Evolutionary conservation across 371 early-diverging fungal species (phyloP), one percentile per base, ranked within the genome.

Genomic region (Mucor indicus): DNA sequence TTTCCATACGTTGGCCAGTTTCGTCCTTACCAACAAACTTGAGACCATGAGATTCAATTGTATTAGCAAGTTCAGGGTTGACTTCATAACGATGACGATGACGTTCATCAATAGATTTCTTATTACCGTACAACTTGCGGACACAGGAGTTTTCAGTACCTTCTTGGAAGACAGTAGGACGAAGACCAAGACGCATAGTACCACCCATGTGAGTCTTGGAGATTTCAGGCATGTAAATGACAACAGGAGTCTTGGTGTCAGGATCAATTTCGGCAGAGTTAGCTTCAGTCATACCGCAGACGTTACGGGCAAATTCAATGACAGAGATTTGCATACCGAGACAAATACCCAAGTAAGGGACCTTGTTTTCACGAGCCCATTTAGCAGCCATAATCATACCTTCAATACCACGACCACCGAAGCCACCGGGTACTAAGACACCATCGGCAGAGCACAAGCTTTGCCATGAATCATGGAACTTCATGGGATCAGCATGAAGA

Each of bases 51-150:
- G 63, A 56, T 75, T 99, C 98, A 8, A 99, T 66, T 44, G 73
- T 65, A 13, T 61, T 50, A 10, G 93, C 86, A 55, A 81, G 79
- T 40, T 87, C 81, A 8, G 93, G 93, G 77, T 96, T 99, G 51
- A 99, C 90, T 78, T 98, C 99, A 72, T 98, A 99, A 44, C 99
- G 85, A 64, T 99, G 99, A 60, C 99, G 92, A 66, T 98, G 98
- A 57, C 99, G 91, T 79, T 99, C 99, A 62, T 84, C 72, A 27
- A 95, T 84, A 10, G 68, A 62, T 10, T 69, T 48, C 22, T 58
- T 75, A 42, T 71, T 69, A 6, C 81, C 84, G 62, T 98, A 96
- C 37, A 98, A 75, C 48, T 67, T 71, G 59, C 84, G 82, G 11
- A 63, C 75, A 44, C 68, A 68, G 30, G 70, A 69, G 41, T 59